A percentile compares a stretch with the other conserved stretches of the same genome.
These are phyloP conservation scores for Trapa bicornis DNA, from an alignment of 345 rosid genomes.

Conservation along the genomic window DNA sequence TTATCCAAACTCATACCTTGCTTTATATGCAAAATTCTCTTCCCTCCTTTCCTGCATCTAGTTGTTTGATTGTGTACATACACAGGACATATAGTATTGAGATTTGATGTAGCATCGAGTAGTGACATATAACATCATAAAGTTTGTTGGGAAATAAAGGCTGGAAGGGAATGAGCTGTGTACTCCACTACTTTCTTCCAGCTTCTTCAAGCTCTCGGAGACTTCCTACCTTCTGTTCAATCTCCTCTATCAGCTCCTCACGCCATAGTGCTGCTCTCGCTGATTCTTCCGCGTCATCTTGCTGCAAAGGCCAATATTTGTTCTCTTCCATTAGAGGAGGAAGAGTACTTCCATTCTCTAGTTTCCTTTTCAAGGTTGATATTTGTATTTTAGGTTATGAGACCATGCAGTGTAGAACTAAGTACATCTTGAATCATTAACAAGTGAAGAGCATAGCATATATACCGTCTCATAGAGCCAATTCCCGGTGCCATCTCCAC, in stretches of 20 bases:
- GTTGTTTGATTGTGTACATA: neutral
- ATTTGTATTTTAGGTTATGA: too few species aligned
- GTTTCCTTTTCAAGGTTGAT: neutral
- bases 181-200: constrained; percentile 30
- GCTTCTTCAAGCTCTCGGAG: constrained; percentile 83
- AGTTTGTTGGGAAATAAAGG: neutral
- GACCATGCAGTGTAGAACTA: too few species aligned
- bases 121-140: neutral
- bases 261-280: constrained; percentile 88
- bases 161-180: neutral
- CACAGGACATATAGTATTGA: neutral
- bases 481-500: constrained; percentile 86
- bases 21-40: too few species aligned
- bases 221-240: constrained; percentile 80
- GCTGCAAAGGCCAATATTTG: constrained; percentile 28
- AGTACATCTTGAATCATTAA: neutral
- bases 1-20: too few species aligned
- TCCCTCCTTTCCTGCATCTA: too few species aligned
- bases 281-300: constrained; percentile 79
- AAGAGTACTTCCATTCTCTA: neutral
- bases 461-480: constrained; percentile 79
- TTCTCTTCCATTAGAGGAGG: neutral
- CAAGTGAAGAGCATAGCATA: neutral
- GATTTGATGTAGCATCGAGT: neutral
- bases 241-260: constrained; percentile 91